Percentiles rank a stretch among this genome's conserved stretches.
phyloP scores from a whole-genome alignment of 2,329 filamentous ascomycete species.

The Ceratocystis albifundus region DNA sequence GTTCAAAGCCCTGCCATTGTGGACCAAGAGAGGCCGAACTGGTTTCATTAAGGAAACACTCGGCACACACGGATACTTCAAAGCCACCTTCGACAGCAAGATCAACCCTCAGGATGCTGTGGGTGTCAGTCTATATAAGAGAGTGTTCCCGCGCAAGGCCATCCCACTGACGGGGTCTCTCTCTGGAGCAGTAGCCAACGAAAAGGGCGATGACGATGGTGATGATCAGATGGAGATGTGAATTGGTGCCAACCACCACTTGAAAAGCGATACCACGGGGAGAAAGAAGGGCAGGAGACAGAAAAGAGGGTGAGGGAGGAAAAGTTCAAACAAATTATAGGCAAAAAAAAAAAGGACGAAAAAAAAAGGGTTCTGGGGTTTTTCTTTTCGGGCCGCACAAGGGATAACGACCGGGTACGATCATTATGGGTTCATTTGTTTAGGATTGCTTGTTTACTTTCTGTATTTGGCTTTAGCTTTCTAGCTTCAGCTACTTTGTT shows the following conservation, averaged over 20 bases:
- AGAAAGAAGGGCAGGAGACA: not conserved
- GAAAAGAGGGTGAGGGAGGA: not conserved
- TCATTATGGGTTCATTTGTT: not conserved
- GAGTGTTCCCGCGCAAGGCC: conserved; percentile 67
- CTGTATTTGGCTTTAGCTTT: conserved; percentile 4
- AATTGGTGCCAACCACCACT: not conserved
- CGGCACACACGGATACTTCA: conserved; percentile 99
- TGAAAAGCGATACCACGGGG: not conserved
- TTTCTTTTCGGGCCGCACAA: conserved; percentile 12
- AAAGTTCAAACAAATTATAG: conserved; percentile 6
- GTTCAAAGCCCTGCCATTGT: conserved; percentile 94
- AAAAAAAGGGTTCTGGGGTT: conserved; percentile 2
- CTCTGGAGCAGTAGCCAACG: conserved; percentile 30
- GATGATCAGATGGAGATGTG: conserved; percentile 24
- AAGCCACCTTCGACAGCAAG: conserved; percentile 90
- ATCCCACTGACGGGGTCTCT: conserved; percentile 36
- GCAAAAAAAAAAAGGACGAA: not conserved
- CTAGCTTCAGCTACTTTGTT: conserved; percentile 6
- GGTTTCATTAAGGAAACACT: conserved; percentile 90
- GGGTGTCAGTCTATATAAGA: conserved; percentile 79
- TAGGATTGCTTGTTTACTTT: not conserved
- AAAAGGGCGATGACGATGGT: conserved; percentile 21
- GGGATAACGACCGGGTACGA: conserved; percentile 14
- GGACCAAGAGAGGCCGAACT: conserved; percentile 78
- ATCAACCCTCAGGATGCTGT: conserved; percentile 94